Conservation (phyloP, 768 basidiomycete genomes). For the Psilocybe tampanensis region DNA sequence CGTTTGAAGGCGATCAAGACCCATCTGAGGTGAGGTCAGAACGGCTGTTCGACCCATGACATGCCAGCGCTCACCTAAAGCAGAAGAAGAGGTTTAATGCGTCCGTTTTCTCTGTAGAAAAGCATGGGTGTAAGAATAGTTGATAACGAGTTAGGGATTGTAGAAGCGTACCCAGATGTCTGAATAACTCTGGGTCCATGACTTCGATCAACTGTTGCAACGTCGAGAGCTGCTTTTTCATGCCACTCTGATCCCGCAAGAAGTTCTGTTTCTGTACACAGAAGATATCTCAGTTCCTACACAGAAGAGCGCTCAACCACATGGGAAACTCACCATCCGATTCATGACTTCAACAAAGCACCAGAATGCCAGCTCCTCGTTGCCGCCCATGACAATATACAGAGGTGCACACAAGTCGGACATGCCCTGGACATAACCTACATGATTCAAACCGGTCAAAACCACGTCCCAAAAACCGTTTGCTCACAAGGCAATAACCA, state of each 20-base stretch:
- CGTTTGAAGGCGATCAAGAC: conserved; percentile 94
- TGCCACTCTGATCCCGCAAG: conserved; percentile 93
- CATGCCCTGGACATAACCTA: conserved; percentile 99
- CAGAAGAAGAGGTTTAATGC: conserved; percentile 96
- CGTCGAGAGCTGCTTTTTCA: conserved; percentile 91
- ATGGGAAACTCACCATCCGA: conserved; percentile 71
- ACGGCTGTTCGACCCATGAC: conserved; percentile 3
- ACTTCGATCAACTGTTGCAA: conserved; percentile 88
- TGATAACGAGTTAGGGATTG: background rate
- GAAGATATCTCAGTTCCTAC: conserved; percentile 7
- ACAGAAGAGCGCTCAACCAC: background rate
- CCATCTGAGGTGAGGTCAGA: conserved; percentile 44
- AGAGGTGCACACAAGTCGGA: conserved; percentile 93
- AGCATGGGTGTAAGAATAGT: background rate
- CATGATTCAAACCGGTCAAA: conserved; percentile 2
- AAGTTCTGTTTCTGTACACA: conserved; percentile 87
- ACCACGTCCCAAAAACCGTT: background rate
- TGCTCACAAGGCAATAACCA: conserved; percentile 9
- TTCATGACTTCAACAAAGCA: conserved; percentile 95
- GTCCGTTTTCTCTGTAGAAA: conserved; percentile 75
- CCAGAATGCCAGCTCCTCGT: conserved; percentile 95
- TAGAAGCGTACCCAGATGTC: conserved; percentile 70
- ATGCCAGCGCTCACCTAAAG: conserved; percentile 63
- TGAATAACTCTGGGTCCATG: conserved; percentile 96
- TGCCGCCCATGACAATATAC: conserved; percentile 87